Percentiles rank a stretch among this genome's conserved stretches.
Evolutionary conservation across 2,329 filamentous ascomycete species (phyloP).

Genomic region (Mollisiaceae sp.): DNA sequence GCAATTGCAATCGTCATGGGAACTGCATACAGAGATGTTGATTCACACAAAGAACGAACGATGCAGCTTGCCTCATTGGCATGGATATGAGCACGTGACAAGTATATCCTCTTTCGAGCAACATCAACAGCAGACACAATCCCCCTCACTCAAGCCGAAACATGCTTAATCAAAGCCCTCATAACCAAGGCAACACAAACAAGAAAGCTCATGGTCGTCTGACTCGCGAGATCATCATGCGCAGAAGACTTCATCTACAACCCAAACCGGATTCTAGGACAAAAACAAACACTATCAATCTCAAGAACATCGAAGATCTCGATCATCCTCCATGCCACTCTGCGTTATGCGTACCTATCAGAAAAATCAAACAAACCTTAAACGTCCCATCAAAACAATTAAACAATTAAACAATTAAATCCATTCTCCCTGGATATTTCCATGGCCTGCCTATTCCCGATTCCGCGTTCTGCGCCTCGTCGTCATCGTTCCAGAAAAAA

Average conservation of each 20-base stretch:
- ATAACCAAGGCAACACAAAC: background rate
- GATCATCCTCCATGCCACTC: background rate
- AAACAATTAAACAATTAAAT: background rate
- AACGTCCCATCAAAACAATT: background rate
- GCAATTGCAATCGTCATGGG: background rate
- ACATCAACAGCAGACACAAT: background rate
- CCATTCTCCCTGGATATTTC: background rate
- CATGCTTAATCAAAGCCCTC: background rate
- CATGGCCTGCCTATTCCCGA: background rate
- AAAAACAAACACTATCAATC: background rate
- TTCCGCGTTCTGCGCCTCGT: background rate
- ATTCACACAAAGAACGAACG: background rate
- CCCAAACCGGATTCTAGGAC: constrained; percentile 9
- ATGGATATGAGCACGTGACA: background rate
- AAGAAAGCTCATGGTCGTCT: background rate
- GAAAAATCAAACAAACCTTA: background rate
- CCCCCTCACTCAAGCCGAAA: background rate
- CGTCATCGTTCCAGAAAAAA: constrained; percentile 3
- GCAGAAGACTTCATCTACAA: constrained; percentile 6
- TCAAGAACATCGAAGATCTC: background rate
- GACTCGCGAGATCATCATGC: background rate
- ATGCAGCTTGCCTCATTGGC: background rate
- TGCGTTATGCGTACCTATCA: background rate
- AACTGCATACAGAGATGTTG: background rate
- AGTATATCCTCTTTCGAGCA: background rate